These are phyloP conservation scores for Balamuthia mandrillaris DNA, from an alignment of 208 protist genomes.

Conservation along the genomic window DNA sequence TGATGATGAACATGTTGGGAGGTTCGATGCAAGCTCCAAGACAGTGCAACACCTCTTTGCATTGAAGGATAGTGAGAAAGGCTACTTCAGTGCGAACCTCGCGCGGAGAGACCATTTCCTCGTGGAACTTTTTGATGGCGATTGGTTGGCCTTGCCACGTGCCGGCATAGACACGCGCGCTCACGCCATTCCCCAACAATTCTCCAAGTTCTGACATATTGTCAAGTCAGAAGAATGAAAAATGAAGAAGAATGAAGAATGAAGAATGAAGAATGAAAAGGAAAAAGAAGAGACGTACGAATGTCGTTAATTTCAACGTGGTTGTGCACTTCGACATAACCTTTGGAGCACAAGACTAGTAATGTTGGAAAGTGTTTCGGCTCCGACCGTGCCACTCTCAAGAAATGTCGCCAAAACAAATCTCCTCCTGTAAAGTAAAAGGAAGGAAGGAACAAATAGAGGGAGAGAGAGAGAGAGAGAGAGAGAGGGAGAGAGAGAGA, in stretches of 20 bases:
- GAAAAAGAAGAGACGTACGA: too few relatives aligned
- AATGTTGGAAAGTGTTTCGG: conserved; percentile 2
- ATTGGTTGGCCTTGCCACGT: neutral
- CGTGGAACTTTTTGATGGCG: conserved; percentile 28
- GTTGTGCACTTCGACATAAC: neutral
- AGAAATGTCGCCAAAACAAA: conserved; percentile 37
- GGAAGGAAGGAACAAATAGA: too few relatives aligned
- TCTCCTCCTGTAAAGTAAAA: too few relatives aligned
- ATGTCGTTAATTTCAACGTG: neutral
- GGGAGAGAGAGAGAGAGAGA: too few relatives aligned
- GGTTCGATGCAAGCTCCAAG: conserved; percentile 3
- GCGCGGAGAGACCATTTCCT: neutral
- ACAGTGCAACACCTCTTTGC: conserved; percentile 9
- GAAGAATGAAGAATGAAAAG: neutral
- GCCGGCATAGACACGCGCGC: neutral
- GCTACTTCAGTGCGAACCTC: conserved; percentile 23
- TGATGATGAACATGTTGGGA: conserved; percentile 24
- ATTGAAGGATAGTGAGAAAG: neutral
- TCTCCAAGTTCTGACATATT: conserved; percentile 17
- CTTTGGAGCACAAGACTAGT: neutral
- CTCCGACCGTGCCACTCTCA: conserved; percentile 9
- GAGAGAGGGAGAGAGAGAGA: too few relatives aligned
- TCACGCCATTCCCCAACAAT: neutral
- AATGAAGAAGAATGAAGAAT: neutral
- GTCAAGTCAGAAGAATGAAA: neutral